phyloP scores from a whole-genome alignment of 1,284 basidiomycete genomes.

The Apiotrichum gamsii region DNA sequence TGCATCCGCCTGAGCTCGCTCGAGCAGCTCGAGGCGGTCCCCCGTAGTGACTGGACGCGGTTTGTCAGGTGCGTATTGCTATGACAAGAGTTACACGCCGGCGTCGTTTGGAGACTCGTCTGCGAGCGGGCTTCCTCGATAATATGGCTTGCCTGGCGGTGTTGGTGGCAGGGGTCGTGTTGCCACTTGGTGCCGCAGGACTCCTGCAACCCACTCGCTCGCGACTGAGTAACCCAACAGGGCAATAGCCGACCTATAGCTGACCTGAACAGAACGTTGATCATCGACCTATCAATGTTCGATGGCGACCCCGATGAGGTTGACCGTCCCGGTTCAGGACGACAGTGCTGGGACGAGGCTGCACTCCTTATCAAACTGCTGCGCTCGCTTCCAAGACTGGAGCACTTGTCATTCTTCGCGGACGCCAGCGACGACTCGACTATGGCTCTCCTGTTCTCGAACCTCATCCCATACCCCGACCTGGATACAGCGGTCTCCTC shows the following conservation, averaged over 20 bases:
- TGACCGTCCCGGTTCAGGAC: not conserved
- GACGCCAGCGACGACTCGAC: slow-evolving; percentile 44
- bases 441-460: slow-evolving; percentile 34
- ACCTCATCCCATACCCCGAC: too few relatives aligned
- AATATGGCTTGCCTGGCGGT: too few relatives aligned
- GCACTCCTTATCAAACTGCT: slow-evolving; percentile 28
- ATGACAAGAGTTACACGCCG: too few relatives aligned
- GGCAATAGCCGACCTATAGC: not conserved
- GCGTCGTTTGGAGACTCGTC: too few relatives aligned
- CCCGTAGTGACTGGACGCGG: slow-evolving; percentile 31
- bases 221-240: too few relatives aligned
- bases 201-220: too few relatives aligned
- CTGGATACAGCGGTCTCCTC: too few relatives aligned
- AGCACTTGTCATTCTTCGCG: slow-evolving; percentile 42
- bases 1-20: slow-evolving; percentile 33
- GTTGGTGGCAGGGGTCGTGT: too few relatives aligned
- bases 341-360: slow-evolving; percentile 39
- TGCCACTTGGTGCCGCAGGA: too few relatives aligned
- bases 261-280: slow-evolving; percentile 25
- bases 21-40: slow-evolving; percentile 22
- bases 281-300: slow-evolving; percentile 42
- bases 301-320: slow-evolving; percentile 20
- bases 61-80: slow-evolving; percentile 37
- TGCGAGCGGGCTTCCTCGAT: too few relatives aligned
- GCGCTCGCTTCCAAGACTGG: slow-evolving; percentile 28